Evolutionary conservation across 2,329 filamentous ascomycete species (phyloP).

Genomic region (Colletotrichum australisinense): DNA sequence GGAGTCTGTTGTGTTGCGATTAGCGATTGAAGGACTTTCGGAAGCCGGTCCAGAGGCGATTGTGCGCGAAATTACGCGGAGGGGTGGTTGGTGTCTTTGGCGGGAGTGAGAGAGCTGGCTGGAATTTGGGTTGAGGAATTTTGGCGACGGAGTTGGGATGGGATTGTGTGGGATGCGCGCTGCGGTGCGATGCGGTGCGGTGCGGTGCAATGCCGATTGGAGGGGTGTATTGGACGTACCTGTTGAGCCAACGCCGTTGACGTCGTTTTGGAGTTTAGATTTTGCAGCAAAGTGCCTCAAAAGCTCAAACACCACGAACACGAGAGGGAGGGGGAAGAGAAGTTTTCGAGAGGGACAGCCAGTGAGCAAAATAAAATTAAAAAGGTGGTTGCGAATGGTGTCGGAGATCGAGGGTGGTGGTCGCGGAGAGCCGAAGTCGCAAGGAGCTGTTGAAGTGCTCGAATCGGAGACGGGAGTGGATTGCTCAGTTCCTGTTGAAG

Average conservation of each 20-base stretch:
- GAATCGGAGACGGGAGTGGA: conserved; percentile 12
- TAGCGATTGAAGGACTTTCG: conserved; percentile 21
- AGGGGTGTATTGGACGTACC: conserved; percentile 6
- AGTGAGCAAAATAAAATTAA: neutral
- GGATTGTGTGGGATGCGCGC: conserved; percentile 6
- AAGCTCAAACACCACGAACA: neutral
- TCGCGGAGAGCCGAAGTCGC: conserved; percentile 34
- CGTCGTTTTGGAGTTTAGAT: conserved; percentile 11
- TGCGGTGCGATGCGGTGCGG: neutral
- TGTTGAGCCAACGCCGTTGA: conserved; percentile 28
- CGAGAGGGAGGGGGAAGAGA: neutral
- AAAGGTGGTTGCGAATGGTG: neutral
- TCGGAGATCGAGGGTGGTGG: conserved; percentile 34
- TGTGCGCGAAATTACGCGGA: neutral
- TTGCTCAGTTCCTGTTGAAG: conserved; percentile 32
- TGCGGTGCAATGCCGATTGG: conserved; percentile 15
- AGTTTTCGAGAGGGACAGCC: neutral
- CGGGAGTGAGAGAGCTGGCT: neutral
- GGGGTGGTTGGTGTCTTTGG: neutral
- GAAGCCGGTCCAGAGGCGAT: neutral
- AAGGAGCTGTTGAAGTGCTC: conserved; percentile 35
- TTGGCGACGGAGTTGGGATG: conserved; percentile 4
- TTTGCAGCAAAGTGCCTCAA: conserved; percentile 6
- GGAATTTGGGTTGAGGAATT: conserved; percentile 31
- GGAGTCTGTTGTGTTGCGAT: neutral